phyloP scores from a whole-genome alignment of 2,329 filamentous ascomycete genomes.

The Neonectria neomacrospora region DNA sequence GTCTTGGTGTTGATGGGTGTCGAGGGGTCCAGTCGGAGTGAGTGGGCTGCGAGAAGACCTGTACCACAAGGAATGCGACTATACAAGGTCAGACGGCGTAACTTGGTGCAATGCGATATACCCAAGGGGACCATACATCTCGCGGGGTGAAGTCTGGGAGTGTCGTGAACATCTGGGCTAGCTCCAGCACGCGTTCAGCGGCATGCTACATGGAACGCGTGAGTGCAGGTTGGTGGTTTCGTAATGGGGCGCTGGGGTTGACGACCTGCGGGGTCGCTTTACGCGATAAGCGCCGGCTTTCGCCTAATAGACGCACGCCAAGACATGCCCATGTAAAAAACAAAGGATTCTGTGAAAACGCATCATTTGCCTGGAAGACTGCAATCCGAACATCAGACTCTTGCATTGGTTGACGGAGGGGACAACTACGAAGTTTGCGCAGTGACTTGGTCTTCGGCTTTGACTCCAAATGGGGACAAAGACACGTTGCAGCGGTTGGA shows the following conservation, averaged over 20 bases:
- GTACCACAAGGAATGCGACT: slow-evolving; percentile 82
- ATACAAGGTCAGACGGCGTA: slow-evolving; percentile 27
- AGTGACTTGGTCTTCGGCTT: background rate
- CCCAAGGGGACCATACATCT: slow-evolving; percentile 65
- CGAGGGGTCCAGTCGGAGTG: slow-evolving; percentile 49
- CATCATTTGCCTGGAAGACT: slow-evolving; percentile 10
- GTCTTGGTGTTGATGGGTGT: slow-evolving; percentile 45
- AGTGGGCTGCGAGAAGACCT: slow-evolving; percentile 68
- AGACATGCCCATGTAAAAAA: slow-evolving; percentile 14
- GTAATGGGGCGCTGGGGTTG: slow-evolving; percentile 28
- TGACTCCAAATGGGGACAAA: slow-evolving; percentile 9
- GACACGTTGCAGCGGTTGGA: slow-evolving; percentile 31
- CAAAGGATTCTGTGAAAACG: background rate
- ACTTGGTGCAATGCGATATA: background rate
- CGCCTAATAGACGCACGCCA: slow-evolving; percentile 41
- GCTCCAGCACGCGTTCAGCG: slow-evolving; percentile 28
- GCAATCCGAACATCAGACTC: slow-evolving; percentile 9
- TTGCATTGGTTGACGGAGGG: slow-evolving; percentile 12
- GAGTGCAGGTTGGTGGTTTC: slow-evolving; percentile 21
- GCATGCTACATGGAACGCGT: slow-evolving; percentile 20
- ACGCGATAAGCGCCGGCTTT: slow-evolving; percentile 34
- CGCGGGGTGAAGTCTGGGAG: slow-evolving; percentile 76
- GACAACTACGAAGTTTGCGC: slow-evolving; percentile 6
- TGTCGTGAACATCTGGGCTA: slow-evolving; percentile 65
- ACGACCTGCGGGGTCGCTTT: slow-evolving; percentile 35